These are phyloP conservation scores for Colletotrichum eremochloae DNA, from an alignment of 2,329 filamentous ascomycete genomes.

Conservation along the genomic window DNA sequence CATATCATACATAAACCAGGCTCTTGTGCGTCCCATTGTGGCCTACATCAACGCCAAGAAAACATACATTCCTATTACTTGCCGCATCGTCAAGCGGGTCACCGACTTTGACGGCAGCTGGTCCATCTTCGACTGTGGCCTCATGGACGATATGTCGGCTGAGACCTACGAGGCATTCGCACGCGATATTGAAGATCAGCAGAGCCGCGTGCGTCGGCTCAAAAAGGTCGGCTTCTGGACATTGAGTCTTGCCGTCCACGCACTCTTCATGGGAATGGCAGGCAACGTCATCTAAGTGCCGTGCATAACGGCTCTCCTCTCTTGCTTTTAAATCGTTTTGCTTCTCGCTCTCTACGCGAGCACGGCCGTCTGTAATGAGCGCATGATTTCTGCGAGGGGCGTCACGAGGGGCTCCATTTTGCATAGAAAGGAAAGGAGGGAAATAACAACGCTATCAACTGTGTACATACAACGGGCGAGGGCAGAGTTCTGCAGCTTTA, in stretches of 20 bases:
- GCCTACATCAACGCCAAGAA: slow-evolving; percentile 97
- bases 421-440: slow-evolving; percentile 22
- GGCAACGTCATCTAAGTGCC: slow-evolving; percentile 74
- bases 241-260: slow-evolving; percentile 90
- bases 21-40: slow-evolving; percentile 93
- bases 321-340: slow-evolving; percentile 19
- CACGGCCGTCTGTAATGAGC: slow-evolving; percentile 37
- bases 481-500: background rate
- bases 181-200: slow-evolving; percentile 88
- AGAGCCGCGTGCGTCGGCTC: slow-evolving; percentile 86
- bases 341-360: slow-evolving; percentile 15
- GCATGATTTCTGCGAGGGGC: slow-evolving; percentile 32
- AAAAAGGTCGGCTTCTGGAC: slow-evolving; percentile 99
- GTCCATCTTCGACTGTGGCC: slow-evolving; percentile 92
- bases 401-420: slow-evolving; percentile 20
- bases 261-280: slow-evolving; percentile 93
- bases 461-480: slow-evolving; percentile 32
- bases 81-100: slow-evolving; percentile 90
- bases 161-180: slow-evolving; percentile 97
- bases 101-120: slow-evolving; percentile 95
- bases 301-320: background rate
- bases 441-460: background rate
- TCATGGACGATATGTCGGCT: slow-evolving; percentile 93
- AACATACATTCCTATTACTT: slow-evolving; percentile 95
- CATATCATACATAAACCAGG: slow-evolving; percentile 95